phyloP scores from a whole-genome alignment of 2,329 filamentous ascomycete genomes.

The Penicillium sp. region DNA sequence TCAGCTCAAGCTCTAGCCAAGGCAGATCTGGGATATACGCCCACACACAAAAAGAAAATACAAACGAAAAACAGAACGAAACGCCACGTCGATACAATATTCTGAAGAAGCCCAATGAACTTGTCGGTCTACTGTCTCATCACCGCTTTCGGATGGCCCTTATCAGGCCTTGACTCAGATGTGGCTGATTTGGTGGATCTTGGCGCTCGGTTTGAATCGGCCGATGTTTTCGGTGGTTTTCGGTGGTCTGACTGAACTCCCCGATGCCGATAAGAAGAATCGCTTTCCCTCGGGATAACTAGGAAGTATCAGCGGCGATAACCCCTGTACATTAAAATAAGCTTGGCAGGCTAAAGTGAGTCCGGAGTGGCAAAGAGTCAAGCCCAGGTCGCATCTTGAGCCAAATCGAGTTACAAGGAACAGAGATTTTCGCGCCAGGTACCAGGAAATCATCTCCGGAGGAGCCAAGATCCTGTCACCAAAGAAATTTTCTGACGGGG shows the following conservation, averaged over 20 bases:
- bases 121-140: not conserved
- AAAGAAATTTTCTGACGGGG: not conserved
- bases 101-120: not conserved
- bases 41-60: too few species aligned
- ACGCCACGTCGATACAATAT: too few species aligned
- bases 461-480: not conserved
- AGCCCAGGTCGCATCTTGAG: too few species aligned
- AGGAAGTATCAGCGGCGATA: slow-evolving; percentile 1
- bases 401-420: not conserved
- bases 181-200: not conserved
- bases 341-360: not conserved
- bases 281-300: not conserved
- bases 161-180: slow-evolving; percentile 7
- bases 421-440: not conserved
- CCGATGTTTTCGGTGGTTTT: not conserved
- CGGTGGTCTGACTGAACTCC: not conserved
- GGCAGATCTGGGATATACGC: not conserved
- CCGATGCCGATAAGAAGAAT: not conserved
- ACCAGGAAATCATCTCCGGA: not conserved
- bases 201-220: slow-evolving; percentile 15
- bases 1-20: not conserved
- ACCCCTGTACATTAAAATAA: not conserved
- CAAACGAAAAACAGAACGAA: too few species aligned
- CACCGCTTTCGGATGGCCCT: not conserved
- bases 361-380: not conserved